Conservation (phyloP, 2,329 filamentous ascomycete genomes). For the Stachybotrys elegans region DNA sequence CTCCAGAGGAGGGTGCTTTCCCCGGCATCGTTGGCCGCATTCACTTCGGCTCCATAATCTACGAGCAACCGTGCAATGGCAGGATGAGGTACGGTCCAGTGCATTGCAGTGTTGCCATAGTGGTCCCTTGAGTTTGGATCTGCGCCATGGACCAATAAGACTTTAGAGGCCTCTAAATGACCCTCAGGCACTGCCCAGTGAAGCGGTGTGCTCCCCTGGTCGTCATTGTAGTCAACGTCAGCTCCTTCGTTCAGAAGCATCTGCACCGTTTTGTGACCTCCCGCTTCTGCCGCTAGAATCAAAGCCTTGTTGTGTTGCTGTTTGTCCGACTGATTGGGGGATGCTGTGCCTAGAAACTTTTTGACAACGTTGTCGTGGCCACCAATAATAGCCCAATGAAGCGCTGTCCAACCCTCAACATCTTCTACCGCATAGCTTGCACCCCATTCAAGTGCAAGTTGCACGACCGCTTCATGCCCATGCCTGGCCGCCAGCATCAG, state of each 20-base stretch:
- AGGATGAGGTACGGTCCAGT: conserved; percentile 8
- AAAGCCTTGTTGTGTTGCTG: conserved; percentile 6
- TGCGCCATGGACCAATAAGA: conserved; percentile 3
- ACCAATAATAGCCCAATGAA: conserved; percentile 11
- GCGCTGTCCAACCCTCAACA: conserved; percentile 9
- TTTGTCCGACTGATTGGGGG: conserved; percentile 2
- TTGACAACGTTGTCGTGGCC: conserved; percentile 5
- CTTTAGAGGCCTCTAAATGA: conserved; percentile 1
- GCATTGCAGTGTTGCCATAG: conserved; percentile 9
- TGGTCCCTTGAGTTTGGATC: conserved; percentile 7
- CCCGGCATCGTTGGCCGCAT: conserved; percentile 2
- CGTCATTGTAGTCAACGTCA: conserved; percentile 7
- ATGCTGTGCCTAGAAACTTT: conserved; percentile 2
- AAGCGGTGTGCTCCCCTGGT: conserved; percentile 9
- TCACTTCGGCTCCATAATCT: conserved; percentile 6
- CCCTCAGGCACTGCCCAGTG: conserved; percentile 10
- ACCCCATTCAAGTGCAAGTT: conserved; percentile 1
- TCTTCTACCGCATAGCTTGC: conserved; percentile 7
- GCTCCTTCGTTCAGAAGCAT: conserved; percentile 6
- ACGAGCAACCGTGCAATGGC: conserved; percentile 7
- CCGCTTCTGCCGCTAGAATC: conserved; percentile 10
- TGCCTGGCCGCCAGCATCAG: conserved; percentile 8
- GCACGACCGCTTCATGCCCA: conserved; percentile 4
- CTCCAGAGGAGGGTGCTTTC: conserved; percentile 9
- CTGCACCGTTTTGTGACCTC: conserved; percentile 3